Evolutionary conservation across 1,284 basidiomycete species (phyloP).

Genomic region (Bondarzewia mesenterica): DNA sequence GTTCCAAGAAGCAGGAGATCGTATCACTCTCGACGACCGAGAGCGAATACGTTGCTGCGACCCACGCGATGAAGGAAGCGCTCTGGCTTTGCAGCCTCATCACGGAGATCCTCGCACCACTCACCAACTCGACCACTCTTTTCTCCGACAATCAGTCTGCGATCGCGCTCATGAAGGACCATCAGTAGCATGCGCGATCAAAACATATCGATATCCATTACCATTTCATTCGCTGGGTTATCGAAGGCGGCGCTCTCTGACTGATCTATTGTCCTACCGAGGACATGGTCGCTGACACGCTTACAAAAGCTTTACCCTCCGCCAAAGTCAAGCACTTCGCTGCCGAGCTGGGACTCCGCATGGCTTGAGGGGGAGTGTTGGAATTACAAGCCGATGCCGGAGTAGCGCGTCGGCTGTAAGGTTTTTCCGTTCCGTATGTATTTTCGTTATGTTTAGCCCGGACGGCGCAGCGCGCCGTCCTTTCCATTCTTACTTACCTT

Average conservation of each 20-base stretch:
- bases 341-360: not conserved
- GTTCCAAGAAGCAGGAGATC: conserved; percentile 14
- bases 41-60: conserved; percentile 19
- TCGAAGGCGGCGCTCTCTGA: conserved; percentile 13
- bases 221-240: conserved; percentile 23
- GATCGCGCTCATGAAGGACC: conserved; percentile 21
- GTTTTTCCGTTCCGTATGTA: no score
- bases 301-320: conserved; percentile 17
- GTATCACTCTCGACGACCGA: conserved; percentile 19
- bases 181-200: conserved; percentile 15
- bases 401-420: no score
- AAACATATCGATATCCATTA: conserved; percentile 28
- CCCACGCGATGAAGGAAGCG: conserved; percentile 12
- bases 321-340: conserved; percentile 7
- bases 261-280: conserved; percentile 14
- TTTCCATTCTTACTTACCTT: no score
- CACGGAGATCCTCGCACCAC: conserved; percentile 6
- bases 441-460: no score
- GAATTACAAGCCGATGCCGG: no score
- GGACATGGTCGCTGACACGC: conserved; percentile 17
- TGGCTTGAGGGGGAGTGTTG: conserved; percentile 5
- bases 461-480: no score
- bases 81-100: conserved; percentile 13
- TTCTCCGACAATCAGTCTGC: conserved; percentile 23
- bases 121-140: conserved; percentile 9